Evolutionary conservation across 768 basidiomycete species (phyloP).

Genomic region (Rhodotorula babjevae): DNA sequence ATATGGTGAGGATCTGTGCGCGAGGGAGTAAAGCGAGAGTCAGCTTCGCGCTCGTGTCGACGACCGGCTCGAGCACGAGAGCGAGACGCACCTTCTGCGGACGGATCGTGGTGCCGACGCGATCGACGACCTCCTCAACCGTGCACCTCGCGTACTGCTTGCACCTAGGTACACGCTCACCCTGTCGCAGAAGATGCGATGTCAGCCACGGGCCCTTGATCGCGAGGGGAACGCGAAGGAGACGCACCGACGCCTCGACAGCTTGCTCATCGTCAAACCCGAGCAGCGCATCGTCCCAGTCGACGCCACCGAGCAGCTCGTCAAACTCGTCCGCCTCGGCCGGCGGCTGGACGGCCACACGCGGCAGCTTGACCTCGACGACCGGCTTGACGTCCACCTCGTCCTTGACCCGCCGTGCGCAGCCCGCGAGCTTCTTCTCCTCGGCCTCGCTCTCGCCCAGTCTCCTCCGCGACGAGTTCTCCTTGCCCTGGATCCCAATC

Average conservation of each 20-base stretch:
- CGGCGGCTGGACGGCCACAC: too few species aligned
- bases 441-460: too few species aligned
- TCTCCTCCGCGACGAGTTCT: not conserved
- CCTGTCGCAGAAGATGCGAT: not conserved
- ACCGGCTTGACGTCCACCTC: not conserved
- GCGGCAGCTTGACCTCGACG: not conserved
- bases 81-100: conserved; percentile 3
- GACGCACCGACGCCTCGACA: conserved; percentile 1
- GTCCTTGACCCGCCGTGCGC: not conserved
- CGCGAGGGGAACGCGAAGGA: too few species aligned
- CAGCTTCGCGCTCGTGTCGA: not conserved
- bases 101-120: conserved; percentile 6
- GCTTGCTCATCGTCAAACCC: conserved; percentile 46
- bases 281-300: conserved; percentile 59
- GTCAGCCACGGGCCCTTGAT: not conserved
- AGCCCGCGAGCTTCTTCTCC: conserved; percentile 32
- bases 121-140: conserved; percentile 54
- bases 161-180: conserved; percentile 26
- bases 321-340: conserved; percentile 49
- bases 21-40: not conserved
- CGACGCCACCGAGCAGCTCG: conserved; percentile 64
- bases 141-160: conserved; percentile 57
- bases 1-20: conserved; percentile 56
- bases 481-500: conserved; percentile 8
- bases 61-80: fast-evolving